Evolutionary conservation across 805 yeast genomes (phyloP), one percentile per base, ranked within the genome.

Genomic region (Metschnikowia arizonensis): DNA sequence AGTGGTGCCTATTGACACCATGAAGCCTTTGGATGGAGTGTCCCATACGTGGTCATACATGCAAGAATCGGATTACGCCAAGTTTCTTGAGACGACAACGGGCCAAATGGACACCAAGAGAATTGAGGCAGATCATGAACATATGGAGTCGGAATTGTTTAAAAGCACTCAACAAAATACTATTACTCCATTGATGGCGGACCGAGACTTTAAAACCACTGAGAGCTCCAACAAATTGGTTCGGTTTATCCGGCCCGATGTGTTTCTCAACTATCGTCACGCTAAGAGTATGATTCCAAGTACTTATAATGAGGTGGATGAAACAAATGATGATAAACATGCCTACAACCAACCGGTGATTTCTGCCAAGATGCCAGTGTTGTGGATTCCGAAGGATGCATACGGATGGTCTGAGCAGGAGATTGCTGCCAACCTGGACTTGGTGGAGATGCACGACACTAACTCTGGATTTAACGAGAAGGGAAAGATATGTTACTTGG

Each of bases 381-480:
- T 91, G 17, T 91, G 99, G 99, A 79, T 91, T 57, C 95, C 97
- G n/a, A 70, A 72, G 47, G 99, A 91, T 62, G 83, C 87, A 8
- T 79, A 81, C 77, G 98, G 98, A 1, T 76, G 88, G 55, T 85
- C 96, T 1, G 65, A 72, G 1, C 60, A 58, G 11, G 81, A 83
- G 55, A 81, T 85, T 18, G 76, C 74, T 32, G 69, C 78, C 33
- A 73, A 87, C 42, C 61, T 68, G 17, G 75, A 72, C 1, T 70
- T 80, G 6, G 77, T 88, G 39, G 73, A 76, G 14, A 80, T 86
- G 41, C 71, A 79, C 44, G 95, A 89, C 60, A 81, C 75, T 38
- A 82, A 83, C 53, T 79, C 96, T 0, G 62, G 68, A 38, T 79
- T 86, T 43, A 52, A 50, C 40, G 59, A 59, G 23, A 67, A 61